Evolutionary conservation across 202 grass and related monocot genomes (phyloP), one percentile per base, ranked within the genome.

Genomic region (Setaria viridis): DNA sequence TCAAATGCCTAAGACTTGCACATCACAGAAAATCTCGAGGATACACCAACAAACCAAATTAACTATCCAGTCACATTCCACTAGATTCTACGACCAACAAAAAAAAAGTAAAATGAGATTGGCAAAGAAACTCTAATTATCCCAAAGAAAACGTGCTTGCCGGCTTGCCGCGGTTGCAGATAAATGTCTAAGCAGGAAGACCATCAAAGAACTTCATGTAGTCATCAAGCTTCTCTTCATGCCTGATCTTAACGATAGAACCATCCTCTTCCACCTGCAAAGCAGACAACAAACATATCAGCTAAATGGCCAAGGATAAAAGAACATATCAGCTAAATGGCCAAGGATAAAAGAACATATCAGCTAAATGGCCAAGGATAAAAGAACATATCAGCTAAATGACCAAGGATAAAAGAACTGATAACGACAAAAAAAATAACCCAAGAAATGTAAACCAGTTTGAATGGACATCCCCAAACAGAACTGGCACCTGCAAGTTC

Each of bases 141-240:
- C 12, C 62, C 32, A 20, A 5, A 58, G 10, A 8, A 74, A 53
- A 62, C 43, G 17, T 17, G 17, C 39, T 1, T 25, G 25, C 25
- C 25, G 25, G 25, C 25, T 37, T 0, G 9, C 33, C 29, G 2
- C 43, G 3, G 15, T 60, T 55, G 46, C 56, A 77, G 33, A 72
- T 9, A 34, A 15, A 57, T n/a, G 20, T 33, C 66, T 91, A 91
- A 53, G 77, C 64, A 85, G 77, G 90, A 17, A 99, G 80, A 54
- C 92, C 94, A 75, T 94, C 91, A 37, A 99, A 99, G 77, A 94
- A 96, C 93, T 87, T 95, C 72, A 96, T 47, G 72, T 85, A 94
- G 67, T 98, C 95, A 19, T 92, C 91, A 76, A 98, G 79, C 63
- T 88, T 91, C 85, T 98, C 95, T 15, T 75, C 93, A 19, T 92